Conservation (phyloP, 1,284 basidiomycete species). For the Lentinula novae-zelandiae region DNA sequence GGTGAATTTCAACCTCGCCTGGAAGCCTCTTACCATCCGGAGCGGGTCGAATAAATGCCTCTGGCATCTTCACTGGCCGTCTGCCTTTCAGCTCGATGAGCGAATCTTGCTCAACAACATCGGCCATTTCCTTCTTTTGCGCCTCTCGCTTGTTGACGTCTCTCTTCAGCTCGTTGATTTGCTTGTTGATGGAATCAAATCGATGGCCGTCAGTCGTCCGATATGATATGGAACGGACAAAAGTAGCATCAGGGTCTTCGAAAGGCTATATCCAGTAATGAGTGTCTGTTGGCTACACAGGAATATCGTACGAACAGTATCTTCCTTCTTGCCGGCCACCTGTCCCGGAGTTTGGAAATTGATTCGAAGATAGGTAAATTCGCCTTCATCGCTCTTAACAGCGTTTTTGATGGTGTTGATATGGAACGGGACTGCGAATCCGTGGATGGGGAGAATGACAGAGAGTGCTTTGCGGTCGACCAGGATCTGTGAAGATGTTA, state of each 20-base stretch:
- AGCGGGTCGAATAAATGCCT: constrained; percentile 93
- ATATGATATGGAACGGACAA: constrained; percentile 94
- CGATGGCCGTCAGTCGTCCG: constrained; percentile 88
- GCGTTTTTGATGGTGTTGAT: constrained; percentile 99
- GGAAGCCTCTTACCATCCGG: constrained; percentile 90
- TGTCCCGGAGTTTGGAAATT: constrained; percentile 99
- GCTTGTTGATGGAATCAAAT: constrained; percentile 85
- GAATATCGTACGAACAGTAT: constrained; percentile 59
- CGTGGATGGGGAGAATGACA: constrained; percentile 90
- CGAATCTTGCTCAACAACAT: constrained; percentile 94
- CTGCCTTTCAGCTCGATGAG: constrained; percentile 85
- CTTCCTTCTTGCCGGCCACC: constrained; percentile 97
- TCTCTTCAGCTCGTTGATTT: constrained; percentile 95
- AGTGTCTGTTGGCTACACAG: not conserved
- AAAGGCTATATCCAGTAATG: constrained; percentile 65
- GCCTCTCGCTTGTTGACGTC: constrained; percentile 96
- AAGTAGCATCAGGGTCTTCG: constrained; percentile 95
- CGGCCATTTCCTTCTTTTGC: constrained; percentile 97
- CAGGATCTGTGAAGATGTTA: constrained; percentile 57
- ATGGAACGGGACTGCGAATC: constrained; percentile 96
- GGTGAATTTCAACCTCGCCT: constrained; percentile 96
- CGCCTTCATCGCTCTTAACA: constrained; percentile 96
- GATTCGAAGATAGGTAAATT: constrained; percentile 92
- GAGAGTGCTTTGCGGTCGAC: constrained; percentile 91
- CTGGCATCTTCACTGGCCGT: constrained; percentile 79